Conservation (phyloP, 805 yeast species). For the Teunomyces kruisii region DNA sequence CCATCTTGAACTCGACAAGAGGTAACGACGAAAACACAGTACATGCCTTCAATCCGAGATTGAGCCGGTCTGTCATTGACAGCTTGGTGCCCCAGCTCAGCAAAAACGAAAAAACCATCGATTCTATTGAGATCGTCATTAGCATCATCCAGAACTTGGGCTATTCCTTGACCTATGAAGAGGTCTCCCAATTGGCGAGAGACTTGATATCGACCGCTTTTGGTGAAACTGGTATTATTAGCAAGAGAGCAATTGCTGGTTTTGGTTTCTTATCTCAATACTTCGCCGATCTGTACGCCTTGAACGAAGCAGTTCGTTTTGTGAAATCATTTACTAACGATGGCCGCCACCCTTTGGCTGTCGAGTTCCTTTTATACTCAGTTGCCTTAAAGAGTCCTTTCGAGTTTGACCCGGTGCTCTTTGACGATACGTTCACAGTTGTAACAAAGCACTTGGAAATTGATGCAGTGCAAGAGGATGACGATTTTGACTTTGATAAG, state of each 20-base stretch:
- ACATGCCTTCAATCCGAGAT: conserved; percentile 9
- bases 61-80: conserved; percentile 33
- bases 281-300: neutral
- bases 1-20: conserved; percentile 29
- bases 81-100: conserved; percentile 40
- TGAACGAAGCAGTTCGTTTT: conserved; percentile 5
- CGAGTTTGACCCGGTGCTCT: conserved; percentile 4
- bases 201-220: conserved; percentile 38
- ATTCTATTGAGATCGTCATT: conserved; percentile 58
- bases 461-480: conserved; percentile 1
- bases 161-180: conserved; percentile 33
- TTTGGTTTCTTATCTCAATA: conserved; percentile 42
- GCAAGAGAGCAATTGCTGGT: conserved; percentile 51
- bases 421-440: conserved; percentile 7
- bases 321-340: neutral
- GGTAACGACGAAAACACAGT: neutral
- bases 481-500: conserved; percentile 44
- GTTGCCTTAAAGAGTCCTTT: conserved; percentile 5
- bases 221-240: conserved; percentile 42
- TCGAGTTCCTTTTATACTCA: conserved; percentile 9
- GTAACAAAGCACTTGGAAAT: conserved; percentile 5
- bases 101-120: conserved; percentile 42
- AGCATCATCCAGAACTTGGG: conserved; percentile 57
- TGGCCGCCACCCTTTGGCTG: neutral
- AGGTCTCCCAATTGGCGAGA: conserved; percentile 26